Base-by-base conservation (phyloP, 768 basidiomycete species). In the Suillus weaverae region DNA sequence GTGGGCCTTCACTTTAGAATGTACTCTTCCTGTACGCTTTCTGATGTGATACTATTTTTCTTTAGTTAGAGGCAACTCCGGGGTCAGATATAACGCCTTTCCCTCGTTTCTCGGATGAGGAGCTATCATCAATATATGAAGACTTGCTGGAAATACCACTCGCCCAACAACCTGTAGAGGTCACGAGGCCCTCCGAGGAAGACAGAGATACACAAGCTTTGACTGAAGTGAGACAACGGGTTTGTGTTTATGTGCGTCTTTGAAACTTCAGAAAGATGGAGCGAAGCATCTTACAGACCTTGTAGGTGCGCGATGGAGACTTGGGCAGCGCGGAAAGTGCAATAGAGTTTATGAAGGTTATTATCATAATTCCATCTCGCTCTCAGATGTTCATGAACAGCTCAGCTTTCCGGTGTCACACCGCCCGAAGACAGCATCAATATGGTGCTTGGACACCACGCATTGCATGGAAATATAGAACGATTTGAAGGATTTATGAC, bases 281-380 rank as follows among this genome's bases (percentile, higher is more conserved):
- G 7, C 9, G 57, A 48, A 44, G 46, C 18, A 56, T 56, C 39
- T 46, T 55, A 71, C 11, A 63, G 38, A 53, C 46, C 66, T 41
- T 50, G 0, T 67, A 91, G 89, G 70, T 87, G 26, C 71, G 77
- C 20, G 73, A 77, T 22, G 70, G 77, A 4, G 90, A 92, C 67
- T 69, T 69, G 0, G 70, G 75, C 32, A 81, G 84, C 1, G 87
- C 85, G 1, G 83, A 88, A 67, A 69, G 71, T 2, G 78, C 82
- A 2, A 71, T 92, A 9, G 73, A 79, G 20, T 74, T 92, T 2
- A 89, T 90, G 84, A 72, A 77, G 73, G 85, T 82, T 16, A 64
- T 74, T 68, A 57, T 20, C 66, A 59, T 20, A 8, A n/a, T 43
- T 9, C 18, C 44, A 6, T 10, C 26, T 48, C 20, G 11, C 39